Evolutionary conservation across 208 protist genomes (phyloP).

Genomic region (Leishmania lainsoni): DNA sequence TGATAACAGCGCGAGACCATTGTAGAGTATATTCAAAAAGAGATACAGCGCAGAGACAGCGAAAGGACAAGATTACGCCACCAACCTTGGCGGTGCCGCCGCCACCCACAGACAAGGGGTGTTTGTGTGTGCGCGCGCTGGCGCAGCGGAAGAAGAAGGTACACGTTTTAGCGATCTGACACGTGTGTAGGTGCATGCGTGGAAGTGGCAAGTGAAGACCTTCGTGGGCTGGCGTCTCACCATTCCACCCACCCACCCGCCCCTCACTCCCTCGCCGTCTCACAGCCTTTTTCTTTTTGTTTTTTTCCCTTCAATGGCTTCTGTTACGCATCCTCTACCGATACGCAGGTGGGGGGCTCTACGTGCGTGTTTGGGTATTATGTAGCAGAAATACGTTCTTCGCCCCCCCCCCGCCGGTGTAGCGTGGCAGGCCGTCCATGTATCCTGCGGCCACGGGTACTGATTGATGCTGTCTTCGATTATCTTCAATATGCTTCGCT

Average conservation of each 20-base stretch:
- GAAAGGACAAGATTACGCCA: neutral
- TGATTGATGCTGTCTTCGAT: neutral
- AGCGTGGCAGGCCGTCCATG: neutral
- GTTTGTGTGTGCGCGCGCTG: neutral
- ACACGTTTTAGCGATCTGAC: too few relatives aligned
- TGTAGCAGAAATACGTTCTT: neutral
- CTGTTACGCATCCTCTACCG: neutral
- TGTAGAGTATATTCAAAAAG: neutral
- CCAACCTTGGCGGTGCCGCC: neutral
- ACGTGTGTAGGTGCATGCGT: neutral
- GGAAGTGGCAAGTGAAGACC: neutral
- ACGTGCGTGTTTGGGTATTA: neutral
- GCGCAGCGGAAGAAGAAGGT: too few relatives aligned
- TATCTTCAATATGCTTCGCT: slow-evolving; percentile 15
- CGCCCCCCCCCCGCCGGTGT: neutral
- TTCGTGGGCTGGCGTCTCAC: neutral
- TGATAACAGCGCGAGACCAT: slow-evolving; percentile 6
- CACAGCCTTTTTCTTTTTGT: neutral
- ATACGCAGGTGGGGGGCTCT: neutral
- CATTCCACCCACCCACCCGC: neutral
- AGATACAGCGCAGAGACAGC: neutral
- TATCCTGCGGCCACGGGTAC: neutral
- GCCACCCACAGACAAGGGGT: neutral
- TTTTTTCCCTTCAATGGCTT: neutral
- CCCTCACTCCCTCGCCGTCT: neutral